Conservation (phyloP, 2,329 filamentous ascomycete genomes). For the Parastagonospora nodorum region DNA sequence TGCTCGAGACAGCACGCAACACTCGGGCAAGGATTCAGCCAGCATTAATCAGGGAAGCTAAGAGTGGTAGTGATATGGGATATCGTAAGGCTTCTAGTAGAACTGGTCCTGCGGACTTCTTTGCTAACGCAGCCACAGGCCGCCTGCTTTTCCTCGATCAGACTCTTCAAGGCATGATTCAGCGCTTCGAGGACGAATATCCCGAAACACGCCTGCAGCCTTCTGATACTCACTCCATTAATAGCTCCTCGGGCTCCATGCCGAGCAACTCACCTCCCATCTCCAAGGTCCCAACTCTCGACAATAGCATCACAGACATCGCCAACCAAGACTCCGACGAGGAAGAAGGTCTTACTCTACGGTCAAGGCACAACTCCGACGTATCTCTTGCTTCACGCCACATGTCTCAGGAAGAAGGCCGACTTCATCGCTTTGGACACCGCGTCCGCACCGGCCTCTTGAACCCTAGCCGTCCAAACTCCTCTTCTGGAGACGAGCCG, state of each 20-base stretch:
- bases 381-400: slow-evolving; percentile 70
- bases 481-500: slow-evolving; percentile 18
- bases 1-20: slow-evolving; percentile 85
- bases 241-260: slow-evolving; percentile 40
- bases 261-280: slow-evolving; percentile 37
- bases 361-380: slow-evolving; percentile 67
- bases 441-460: slow-evolving; percentile 68
- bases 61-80: slow-evolving; percentile 72
- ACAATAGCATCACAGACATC: slow-evolving; percentile 34
- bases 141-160: slow-evolving; percentile 85
- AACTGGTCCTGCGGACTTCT: background rate
- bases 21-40: slow-evolving; percentile 84
- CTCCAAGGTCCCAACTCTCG: slow-evolving; percentile 35
- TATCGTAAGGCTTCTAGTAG: slow-evolving; percentile 66
- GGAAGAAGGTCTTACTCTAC: slow-evolving; percentile 50
- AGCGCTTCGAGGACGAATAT: slow-evolving; percentile 94
- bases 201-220: slow-evolving; percentile 74
- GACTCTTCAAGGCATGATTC: slow-evolving; percentile 88
- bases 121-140: slow-evolving; percentile 52
- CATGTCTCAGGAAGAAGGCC: slow-evolving; percentile 71
- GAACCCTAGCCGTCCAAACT: slow-evolving; percentile 36
- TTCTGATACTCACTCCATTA: slow-evolving; percentile 32
- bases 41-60: slow-evolving; percentile 76
- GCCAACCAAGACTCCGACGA: slow-evolving; percentile 47
- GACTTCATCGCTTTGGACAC: slow-evolving; percentile 71